These are phyloP conservation scores for Neurospora sp. DNA, from an alignment of 495 filamentous ascomycete species.

Conservation along the genomic window DNA sequence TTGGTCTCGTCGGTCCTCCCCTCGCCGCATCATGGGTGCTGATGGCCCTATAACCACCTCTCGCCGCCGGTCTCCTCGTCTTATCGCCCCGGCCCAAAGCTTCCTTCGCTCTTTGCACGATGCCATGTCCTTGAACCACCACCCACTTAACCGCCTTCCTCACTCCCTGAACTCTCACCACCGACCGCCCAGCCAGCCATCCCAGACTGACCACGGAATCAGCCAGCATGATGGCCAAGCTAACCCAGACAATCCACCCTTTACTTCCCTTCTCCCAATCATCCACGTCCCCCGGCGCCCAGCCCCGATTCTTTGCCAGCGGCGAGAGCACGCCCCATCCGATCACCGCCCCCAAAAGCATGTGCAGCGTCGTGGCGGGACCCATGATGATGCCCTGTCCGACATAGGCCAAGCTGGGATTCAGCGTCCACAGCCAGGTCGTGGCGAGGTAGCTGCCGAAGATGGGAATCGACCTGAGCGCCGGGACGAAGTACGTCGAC, in stretches of 20 bases:
- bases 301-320: conserved; percentile 71
- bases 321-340: conserved; percentile 92
- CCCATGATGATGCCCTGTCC: conserved; percentile 86
- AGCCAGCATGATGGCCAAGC: conserved; percentile 90
- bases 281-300: conserved; percentile 77
- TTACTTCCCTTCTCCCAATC: conserved; percentile 90
- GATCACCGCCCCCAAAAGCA: conserved; percentile 83
- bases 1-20: background rate
- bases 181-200: conserved; percentile 55
- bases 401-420: conserved; percentile 89
- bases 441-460: conserved; percentile 65
- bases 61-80: background rate
- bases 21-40: background rate
- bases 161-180: background rate
- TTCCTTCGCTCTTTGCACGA: background rate
- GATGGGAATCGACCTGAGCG: conserved; percentile 74
- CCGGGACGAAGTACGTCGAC: conserved; percentile 84
- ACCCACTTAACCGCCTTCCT: background rate
- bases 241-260: conserved; percentile 97
- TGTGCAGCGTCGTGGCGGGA: conserved; percentile 85
- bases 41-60: conserved; percentile 6
- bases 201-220: conserved; percentile 84
- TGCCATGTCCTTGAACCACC: background rate
- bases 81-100: background rate
- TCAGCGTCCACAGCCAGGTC: conserved; percentile 91